A percentile compares a stretch with the other conserved stretches of the same genome.
These are phyloP conservation scores for Medicago arabica DNA, from an alignment of 306 rosid species.

Conservation along the genomic window DNA sequence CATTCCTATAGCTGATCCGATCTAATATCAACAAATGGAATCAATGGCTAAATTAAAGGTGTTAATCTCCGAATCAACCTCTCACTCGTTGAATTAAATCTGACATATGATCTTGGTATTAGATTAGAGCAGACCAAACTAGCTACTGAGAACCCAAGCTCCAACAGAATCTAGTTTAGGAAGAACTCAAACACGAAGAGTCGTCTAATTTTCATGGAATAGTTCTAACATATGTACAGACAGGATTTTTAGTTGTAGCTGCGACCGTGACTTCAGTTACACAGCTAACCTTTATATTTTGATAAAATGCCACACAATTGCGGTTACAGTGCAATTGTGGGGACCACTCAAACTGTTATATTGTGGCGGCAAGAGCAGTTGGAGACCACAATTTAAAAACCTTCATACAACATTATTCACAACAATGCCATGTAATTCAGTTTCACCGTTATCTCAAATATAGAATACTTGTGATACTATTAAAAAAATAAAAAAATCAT, in stretches of 20 bases:
- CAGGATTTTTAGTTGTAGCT: background rate
- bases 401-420: too few species aligned
- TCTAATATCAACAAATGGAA: background rate
- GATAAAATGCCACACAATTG: background rate
- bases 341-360: background rate
- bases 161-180: background rate
- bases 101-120: background rate
- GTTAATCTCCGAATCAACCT: background rate
- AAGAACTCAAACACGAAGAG: background rate
- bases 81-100: background rate
- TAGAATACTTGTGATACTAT: too few species aligned
- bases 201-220: background rate
- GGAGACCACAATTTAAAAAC: background rate
- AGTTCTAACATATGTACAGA: background rate
- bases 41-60: background rate
- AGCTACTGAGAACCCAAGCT: background rate
- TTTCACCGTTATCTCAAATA: too few species aligned
- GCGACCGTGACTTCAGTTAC: background rate
- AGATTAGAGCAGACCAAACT: background rate
- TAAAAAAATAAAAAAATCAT: too few species aligned
- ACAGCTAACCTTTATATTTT: background rate
- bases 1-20: background rate
- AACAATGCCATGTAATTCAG: too few species aligned
- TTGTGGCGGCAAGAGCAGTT: background rate
- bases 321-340: background rate